phyloP scores from a whole-genome alignment of 305 asterid genomes.

The Fraxinus baroniana region DNA sequence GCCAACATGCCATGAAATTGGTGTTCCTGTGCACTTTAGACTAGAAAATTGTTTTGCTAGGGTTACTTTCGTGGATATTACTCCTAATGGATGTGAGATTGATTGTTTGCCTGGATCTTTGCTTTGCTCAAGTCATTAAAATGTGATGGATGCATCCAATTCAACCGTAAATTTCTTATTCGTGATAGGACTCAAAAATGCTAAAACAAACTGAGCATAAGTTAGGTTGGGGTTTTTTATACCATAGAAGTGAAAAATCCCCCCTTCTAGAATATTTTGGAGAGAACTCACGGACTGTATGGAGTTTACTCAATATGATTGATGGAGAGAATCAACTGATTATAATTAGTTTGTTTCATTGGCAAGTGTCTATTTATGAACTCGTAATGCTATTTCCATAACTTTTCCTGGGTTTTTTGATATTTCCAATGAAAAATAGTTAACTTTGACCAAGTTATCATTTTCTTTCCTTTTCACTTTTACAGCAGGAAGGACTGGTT shows the following conservation, averaged over 20 bases:
- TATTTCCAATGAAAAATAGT: not conserved
- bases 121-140: not conserved
- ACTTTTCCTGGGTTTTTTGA: not conserved
- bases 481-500: conserved; percentile 89
- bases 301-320: not conserved
- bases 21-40: not conserved
- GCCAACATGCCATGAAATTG: conserved; percentile 8
- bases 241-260: not conserved
- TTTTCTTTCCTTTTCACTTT: conserved; percentile 4
- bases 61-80: not conserved
- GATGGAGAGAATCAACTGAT: not conserved
- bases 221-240: not conserved
- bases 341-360: not conserved
- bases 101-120: not conserved
- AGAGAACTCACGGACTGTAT: not conserved
- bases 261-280: not conserved
- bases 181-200: not conserved
- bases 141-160: conserved; percentile 7
- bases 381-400: not conserved
- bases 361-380: not conserved
- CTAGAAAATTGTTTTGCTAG: not conserved
- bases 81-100: not conserved
- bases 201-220: not conserved
- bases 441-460: conserved; percentile 12
- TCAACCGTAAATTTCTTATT: not conserved